A percentile compares a stretch with the other conserved stretches of the same genome.
Conservation (phyloP, 805 yeast species). For the Komagataella phaffii region DNA sequence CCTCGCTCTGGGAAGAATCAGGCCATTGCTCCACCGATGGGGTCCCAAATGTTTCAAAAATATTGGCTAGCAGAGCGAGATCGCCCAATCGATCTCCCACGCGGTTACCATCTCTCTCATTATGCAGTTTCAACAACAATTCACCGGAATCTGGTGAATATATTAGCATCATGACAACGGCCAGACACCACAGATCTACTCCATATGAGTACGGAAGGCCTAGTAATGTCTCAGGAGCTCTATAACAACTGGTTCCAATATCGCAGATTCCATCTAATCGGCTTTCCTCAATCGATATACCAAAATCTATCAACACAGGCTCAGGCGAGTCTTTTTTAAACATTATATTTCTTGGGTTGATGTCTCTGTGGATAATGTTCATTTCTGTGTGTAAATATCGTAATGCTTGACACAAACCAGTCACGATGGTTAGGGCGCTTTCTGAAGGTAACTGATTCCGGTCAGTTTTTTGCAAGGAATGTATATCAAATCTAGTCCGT, state of each 20-base stretch:
- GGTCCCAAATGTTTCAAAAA: slow-evolving; percentile 49
- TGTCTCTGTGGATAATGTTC: slow-evolving; percentile 59
- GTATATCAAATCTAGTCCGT: slow-evolving; percentile 8
- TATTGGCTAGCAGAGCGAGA: slow-evolving; percentile 38
- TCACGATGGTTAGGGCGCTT: slow-evolving; percentile 5
- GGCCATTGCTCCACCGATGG: slow-evolving; percentile 34
- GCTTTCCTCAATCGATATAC: slow-evolving; percentile 45
- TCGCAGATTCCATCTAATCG: slow-evolving; percentile 29
- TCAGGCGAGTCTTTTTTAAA: slow-evolving; percentile 12
- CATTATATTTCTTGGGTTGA: slow-evolving; percentile 58
- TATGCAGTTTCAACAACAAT: slow-evolving; percentile 12
- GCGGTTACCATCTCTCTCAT: slow-evolving; percentile 2
- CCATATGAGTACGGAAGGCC: slow-evolving; percentile 41
- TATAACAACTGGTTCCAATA: slow-evolving; percentile 53
- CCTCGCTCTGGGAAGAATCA: slow-evolving; percentile 22
- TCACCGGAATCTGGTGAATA: slow-evolving; percentile 24
- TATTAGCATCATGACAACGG: slow-evolving; percentile 44
- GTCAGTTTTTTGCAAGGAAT: background rate
- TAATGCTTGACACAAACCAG: slow-evolving; percentile 30
- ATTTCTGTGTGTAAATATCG: slow-evolving; percentile 46
- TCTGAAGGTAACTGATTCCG: background rate
- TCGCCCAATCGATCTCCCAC: slow-evolving; percentile 35
- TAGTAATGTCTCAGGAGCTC: slow-evolving; percentile 63
- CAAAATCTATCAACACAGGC: slow-evolving; percentile 28
- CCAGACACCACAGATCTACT: slow-evolving; percentile 65